Evolutionary conservation across 208 protist species (phyloP).

Genomic region (Acanthamoeba rhysodes): DNA sequence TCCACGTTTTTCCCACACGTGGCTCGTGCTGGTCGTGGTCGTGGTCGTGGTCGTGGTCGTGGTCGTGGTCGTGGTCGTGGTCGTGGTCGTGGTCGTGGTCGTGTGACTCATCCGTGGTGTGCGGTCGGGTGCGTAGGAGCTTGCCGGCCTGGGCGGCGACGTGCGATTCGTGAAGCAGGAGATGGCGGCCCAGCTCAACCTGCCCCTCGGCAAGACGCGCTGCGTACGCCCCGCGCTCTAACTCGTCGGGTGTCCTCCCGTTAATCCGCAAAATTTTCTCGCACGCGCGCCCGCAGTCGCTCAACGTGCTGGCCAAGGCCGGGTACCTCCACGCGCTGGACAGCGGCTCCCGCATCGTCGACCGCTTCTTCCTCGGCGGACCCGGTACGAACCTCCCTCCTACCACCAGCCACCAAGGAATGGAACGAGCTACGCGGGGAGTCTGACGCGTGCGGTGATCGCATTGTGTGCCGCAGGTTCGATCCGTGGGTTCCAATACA

Average conservation of each 20-base stretch:
- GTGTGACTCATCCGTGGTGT: no score
- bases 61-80: no score
- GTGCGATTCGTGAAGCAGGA: slow-evolving; percentile 31
- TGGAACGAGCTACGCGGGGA: no score
- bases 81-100: background rate
- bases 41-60: no score
- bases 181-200: slow-evolving; percentile 1
- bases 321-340: background rate
- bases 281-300: background rate
- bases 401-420: no score
- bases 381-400: background rate
- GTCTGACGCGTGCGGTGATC: no score
- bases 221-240: background rate
- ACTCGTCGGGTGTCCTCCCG: no score
- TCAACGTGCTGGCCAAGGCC: slow-evolving; percentile 26
- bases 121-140: background rate
- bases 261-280: background rate
- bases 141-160: slow-evolving; percentile 17
- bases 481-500: background rate
- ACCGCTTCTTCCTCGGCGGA: slow-evolving; percentile 29
- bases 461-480: background rate
- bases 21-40: background rate
- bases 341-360: background rate
- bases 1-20: no score
- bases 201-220: background rate